Percentiles rank a stretch among this genome's conserved stretches.
Conservation (phyloP, 2,329 filamentous ascomycete species). For the Claviceps spartinae region DNA sequence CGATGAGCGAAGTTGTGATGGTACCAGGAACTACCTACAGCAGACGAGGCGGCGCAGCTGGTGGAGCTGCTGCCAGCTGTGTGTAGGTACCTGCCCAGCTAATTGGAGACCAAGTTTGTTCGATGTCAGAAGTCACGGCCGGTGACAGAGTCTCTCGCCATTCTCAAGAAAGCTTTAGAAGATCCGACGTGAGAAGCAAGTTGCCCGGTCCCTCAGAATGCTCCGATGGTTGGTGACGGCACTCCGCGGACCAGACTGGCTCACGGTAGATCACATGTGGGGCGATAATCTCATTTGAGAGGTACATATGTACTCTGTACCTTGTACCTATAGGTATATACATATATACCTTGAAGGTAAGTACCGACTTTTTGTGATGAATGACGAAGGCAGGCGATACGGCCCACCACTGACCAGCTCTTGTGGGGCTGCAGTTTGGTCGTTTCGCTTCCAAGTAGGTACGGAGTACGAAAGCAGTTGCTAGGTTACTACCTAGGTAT, state of each 20-base stretch:
- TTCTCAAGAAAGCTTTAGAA: conserved; percentile 5
- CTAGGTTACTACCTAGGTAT: too few relatives aligned
- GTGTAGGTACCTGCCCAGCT: not conserved
- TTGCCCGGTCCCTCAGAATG: not conserved
- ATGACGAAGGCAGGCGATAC: too few relatives aligned
- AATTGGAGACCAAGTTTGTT: not conserved
- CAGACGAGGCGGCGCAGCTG: conserved; percentile 3
- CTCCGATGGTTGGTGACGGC: not conserved
- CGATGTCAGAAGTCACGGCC: conserved; percentile 7
- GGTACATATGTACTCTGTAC: too few relatives aligned
- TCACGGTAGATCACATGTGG: not conserved
- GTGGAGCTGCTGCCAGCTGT: conserved; percentile 2
- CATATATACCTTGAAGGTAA: too few relatives aligned
- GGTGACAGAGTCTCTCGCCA: conserved; percentile 11
- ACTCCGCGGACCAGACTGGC: not conserved
- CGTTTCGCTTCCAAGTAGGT: too few relatives aligned
- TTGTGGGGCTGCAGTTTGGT: not conserved
- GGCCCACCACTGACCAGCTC: not conserved
- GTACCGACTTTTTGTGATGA: too few relatives aligned
- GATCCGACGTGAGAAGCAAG: not conserved
- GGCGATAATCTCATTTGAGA: not conserved
- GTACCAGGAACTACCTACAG: not conserved
- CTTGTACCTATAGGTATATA: too few relatives aligned
- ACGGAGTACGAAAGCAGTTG: too few relatives aligned
- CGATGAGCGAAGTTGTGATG: not conserved